Conservation (phyloP, 140 eudicot species). For the Artemisia princeps region DNA sequence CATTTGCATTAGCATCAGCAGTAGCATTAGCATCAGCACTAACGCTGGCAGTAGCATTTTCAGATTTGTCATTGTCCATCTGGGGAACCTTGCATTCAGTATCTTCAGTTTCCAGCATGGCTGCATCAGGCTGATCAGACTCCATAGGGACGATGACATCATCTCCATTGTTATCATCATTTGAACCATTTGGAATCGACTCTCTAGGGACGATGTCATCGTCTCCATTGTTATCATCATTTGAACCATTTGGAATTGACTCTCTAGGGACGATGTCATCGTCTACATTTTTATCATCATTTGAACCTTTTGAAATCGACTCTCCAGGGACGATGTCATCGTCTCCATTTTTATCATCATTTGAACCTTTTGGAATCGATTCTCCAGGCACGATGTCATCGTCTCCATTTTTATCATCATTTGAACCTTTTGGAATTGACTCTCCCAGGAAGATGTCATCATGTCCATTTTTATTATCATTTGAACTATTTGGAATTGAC, state of each 20-base stretch:
- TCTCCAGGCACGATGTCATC: slow-evolving; percentile 24
- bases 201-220: slow-evolving; percentile 14
- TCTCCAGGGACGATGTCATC: slow-evolving; percentile 21
- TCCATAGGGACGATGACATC: slow-evolving; percentile 24
- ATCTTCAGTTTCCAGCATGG: slow-evolving; percentile 29
- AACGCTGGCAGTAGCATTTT: slow-evolving; percentile 17
- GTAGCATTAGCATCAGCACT: slow-evolving; percentile 29
- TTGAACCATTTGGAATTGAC: slow-evolving; percentile 22
- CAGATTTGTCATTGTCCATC: slow-evolving; percentile 30
- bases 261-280: slow-evolving; percentile 21
- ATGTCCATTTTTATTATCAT: slow-evolving; percentile 28
- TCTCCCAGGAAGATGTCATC: slow-evolving; percentile 20
- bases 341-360: slow-evolving; percentile 28
- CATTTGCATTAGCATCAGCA: slow-evolving; percentile 14
- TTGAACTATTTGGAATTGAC: slow-evolving; percentile 17
- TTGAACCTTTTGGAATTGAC: slow-evolving; percentile 22
- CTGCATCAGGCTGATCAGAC: slow-evolving; percentile 32
- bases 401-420: slow-evolving; percentile 29
- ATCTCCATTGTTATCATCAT: slow-evolving; percentile 24
- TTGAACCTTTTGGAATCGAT: slow-evolving; percentile 16
- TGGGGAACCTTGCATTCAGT: slow-evolving; percentile 23
- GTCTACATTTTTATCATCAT: slow-evolving; percentile 29
- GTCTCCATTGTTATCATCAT: slow-evolving; percentile 31
- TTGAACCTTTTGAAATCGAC: slow-evolving; percentile 22
- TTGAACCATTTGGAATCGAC: slow-evolving; percentile 10